Base-by-base conservation (phyloP, 176 grass and related monocot genomes). In the Urochloa ruziziensis region DNA sequence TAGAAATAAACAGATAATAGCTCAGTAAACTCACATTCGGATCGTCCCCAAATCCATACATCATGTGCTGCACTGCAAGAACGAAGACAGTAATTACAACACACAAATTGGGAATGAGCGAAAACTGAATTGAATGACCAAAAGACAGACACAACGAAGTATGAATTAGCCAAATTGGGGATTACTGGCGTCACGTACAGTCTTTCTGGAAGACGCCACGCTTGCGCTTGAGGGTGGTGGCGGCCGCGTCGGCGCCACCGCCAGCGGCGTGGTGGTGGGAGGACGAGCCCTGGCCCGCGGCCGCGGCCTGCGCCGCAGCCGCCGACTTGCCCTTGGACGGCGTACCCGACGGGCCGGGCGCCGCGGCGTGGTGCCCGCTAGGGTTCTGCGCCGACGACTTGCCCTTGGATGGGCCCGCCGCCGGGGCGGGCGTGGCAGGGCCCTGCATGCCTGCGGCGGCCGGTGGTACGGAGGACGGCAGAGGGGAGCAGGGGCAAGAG, bases 1-100 rank as follows among this genome's bases (percentile, higher is more conserved):
- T n/a, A 47, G 61, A 86, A 32, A 2, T 25, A 67, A 67, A 78
- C 16, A 89, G 64, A 36, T 5, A 56, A 67, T 18, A 62, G 35
- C 15, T 71, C 2, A 67, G 46, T 46, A 35, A 68, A 44, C 88
- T 91, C 81, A 97, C 92, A 91, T 97, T 97, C 42, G 92, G 82
- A 74, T 93, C 95, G 66, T 97, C 95, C 62, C 95, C 95, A 84
- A 97, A 97, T 54, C 95, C 95, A 86, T 92, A 97, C 95, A 97
- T 97, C 92, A 97, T 94, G 88, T 97, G 95, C 77, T 97, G 95
- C 70, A 97, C 95, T 94, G 90, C 68, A 90, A 62, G 60, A 79
- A 48, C 30, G 7, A 16, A 9, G 76, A 65, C 7, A 34, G n/a
- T 37, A 69, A 28, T 15, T 30, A 14, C 12, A 71, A 19, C 32